A percentile compares a stretch with the other conserved stretches of the same genome.
Conservation (phyloP, 116 monocot genomes). For the Cymodocea nodosa region DNA sequence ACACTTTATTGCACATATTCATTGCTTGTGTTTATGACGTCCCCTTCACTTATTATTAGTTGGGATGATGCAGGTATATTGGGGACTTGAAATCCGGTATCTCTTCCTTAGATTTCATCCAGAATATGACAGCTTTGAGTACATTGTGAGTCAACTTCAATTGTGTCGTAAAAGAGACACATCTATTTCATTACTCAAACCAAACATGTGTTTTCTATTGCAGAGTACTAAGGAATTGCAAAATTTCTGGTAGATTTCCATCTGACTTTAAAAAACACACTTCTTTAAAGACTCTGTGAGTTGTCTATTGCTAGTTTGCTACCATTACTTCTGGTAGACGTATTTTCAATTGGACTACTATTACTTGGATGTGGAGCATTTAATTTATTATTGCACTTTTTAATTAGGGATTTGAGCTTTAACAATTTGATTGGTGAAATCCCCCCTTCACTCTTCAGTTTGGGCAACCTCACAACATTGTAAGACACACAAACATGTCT, state of each 20-base stretch:
- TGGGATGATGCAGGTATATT: conserved; percentile 37
- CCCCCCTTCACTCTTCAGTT: conserved; percentile 52
- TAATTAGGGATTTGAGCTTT: conserved; percentile 69
- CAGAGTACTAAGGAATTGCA: conserved; percentile 66
- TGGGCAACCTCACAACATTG: conserved; percentile 35
- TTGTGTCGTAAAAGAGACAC: background rate
- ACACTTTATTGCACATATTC: no score
- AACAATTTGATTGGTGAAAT: conserved; percentile 64
- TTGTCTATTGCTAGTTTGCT: background rate
- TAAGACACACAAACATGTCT: conserved; percentile 11
- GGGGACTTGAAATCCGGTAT: conserved; percentile 50
- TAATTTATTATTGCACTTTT: background rate
- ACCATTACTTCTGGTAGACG: background rate
- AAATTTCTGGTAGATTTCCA: conserved; percentile 42
- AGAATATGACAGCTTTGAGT: conserved; percentile 51
- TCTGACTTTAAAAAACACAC: conserved; percentile 21
- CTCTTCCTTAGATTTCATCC: conserved; percentile 54
- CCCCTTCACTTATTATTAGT: background rate
- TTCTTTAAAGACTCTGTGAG: background rate
- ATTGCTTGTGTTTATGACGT: no score
- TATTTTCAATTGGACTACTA: no score
- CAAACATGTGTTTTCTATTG: background rate
- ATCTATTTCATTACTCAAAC: background rate
- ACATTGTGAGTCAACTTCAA: conserved; percentile 28
- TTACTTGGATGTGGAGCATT: no score